phyloP scores from a whole-genome alignment of 257 asterid species.

The Leptodermis oblonga region DNA sequence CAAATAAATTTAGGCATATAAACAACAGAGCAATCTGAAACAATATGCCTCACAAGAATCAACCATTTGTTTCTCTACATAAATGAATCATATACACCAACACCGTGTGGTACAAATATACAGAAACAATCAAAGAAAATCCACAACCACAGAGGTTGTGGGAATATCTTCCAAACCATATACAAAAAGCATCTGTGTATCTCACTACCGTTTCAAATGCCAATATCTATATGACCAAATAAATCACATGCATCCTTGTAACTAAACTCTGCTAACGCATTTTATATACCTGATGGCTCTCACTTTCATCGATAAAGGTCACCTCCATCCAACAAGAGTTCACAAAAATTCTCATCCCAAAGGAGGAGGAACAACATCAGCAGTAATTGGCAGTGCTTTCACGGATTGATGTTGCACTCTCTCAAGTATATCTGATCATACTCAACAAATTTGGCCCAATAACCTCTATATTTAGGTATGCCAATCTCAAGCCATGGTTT shows the following conservation, averaged over 20 bases:
- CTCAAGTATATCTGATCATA: conserved; percentile 65
- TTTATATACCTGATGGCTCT: conserved; percentile 16
- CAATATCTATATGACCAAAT: conserved; percentile 15
- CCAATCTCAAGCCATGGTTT: conserved; percentile 97
- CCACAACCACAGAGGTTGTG: neutral
- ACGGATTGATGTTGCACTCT: conserved; percentile 82
- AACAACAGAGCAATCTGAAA: too few species aligned
- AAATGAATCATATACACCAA: neutral
- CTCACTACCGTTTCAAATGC: conserved; percentile 10
- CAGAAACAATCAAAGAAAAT: too few species aligned
- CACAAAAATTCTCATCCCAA: conserved; percentile 1
- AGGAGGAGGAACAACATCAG: conserved; percentile 14
- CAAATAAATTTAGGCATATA: too few species aligned
- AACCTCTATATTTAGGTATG: conserved; percentile 66
- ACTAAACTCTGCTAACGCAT: conserved; percentile 5
- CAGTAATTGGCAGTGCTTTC: conserved; percentile 12
- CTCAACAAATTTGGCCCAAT: conserved; percentile 70
- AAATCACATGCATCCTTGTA: neutral
- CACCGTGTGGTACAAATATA: neutral
- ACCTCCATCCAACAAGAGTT: conserved; percentile 9
- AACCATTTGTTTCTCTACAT: neutral
- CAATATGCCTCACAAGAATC: neutral
- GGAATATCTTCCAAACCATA: conserved; percentile 13
- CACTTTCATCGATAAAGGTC: neutral
- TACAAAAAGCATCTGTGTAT: conserved; percentile 24